Evolutionary conservation across 2,329 filamentous ascomycete species (phyloP).

Genomic region (Amphichorda felina): DNA sequence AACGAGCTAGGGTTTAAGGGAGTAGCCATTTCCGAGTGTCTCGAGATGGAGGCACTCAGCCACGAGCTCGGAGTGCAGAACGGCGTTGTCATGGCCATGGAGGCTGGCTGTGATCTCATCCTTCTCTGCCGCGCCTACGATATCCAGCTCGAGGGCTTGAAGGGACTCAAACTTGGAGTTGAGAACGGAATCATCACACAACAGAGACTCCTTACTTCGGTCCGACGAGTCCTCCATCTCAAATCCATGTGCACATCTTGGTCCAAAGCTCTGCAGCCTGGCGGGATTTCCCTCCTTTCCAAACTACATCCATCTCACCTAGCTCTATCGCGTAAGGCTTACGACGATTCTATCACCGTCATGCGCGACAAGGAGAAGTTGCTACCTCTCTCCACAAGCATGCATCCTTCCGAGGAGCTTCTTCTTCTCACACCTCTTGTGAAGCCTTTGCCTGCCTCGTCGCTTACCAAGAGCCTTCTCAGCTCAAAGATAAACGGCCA

Average conservation of each 20-base stretch:
- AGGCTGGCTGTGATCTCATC: slow-evolving; percentile 87
- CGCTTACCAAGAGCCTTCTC: slow-evolving; percentile 60
- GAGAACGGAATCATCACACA: slow-evolving; percentile 84
- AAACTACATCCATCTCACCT: slow-evolving; percentile 75
- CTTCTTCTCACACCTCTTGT: slow-evolving; percentile 79
- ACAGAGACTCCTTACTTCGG: slow-evolving; percentile 67
- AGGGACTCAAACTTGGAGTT: slow-evolving; percentile 76
- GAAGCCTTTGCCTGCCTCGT: slow-evolving; percentile 84
- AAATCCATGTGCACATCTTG: slow-evolving; percentile 83
- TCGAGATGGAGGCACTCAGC: slow-evolving; percentile 93
- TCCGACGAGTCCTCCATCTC: slow-evolving; percentile 65
- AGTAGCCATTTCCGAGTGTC: slow-evolving; percentile 86
- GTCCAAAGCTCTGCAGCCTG: slow-evolving; percentile 82
- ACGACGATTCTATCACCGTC: slow-evolving; percentile 86
- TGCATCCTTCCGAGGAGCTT: slow-evolving; percentile 81
- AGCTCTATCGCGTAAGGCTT: slow-evolving; percentile 70
- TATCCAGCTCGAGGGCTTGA: slow-evolving; percentile 84
- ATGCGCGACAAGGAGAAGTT: slow-evolving; percentile 81
- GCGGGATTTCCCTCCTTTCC: slow-evolving; percentile 64
- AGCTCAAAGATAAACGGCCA: slow-evolving; percentile 33
- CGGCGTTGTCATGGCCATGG: slow-evolving; percentile 93
- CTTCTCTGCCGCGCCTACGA: slow-evolving; percentile 80
- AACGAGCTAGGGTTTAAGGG: slow-evolving; percentile 82
- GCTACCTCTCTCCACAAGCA: slow-evolving; percentile 68
- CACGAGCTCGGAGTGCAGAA: slow-evolving; percentile 96